phyloP scores from a whole-genome alignment of 345 rosid species.

The Theobroma cacao region DNA sequence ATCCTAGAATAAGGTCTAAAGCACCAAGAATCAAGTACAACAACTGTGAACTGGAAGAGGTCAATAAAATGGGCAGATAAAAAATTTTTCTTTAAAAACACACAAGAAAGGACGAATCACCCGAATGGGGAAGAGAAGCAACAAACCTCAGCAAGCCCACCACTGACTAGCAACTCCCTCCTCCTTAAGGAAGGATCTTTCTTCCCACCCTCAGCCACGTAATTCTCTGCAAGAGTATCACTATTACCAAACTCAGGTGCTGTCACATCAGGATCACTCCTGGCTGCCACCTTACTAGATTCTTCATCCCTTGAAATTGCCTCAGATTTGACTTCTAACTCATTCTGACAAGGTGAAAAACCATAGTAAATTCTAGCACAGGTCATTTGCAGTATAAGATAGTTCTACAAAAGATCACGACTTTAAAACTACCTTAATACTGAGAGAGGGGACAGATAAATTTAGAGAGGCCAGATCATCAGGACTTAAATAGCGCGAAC shows the following conservation, averaged over 20 bases:
- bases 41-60: background rate
- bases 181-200: slow-evolving; percentile 78
- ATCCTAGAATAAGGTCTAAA: background rate
- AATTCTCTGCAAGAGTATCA: slow-evolving; percentile 31
- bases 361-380: background rate
- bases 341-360: slow-evolving; percentile 36
- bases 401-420: background rate
- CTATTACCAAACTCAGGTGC: slow-evolving; percentile 20
- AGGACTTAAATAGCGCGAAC: slow-evolving; percentile 67
- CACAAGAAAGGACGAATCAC: background rate
- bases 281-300: slow-evolving; percentile 25
- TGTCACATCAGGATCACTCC: slow-evolving; percentile 27
- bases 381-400: background rate
- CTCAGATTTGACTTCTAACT: slow-evolving; percentile 39
- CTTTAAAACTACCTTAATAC: slow-evolving; percentile 51
- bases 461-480: slow-evolving; percentile 71
- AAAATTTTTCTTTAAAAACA: background rate
- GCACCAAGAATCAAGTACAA: background rate
- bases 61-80: background rate
- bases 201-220: slow-evolving; percentile 50
- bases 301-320: slow-evolving; percentile 30
- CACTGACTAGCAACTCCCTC: slow-evolving; percentile 65
- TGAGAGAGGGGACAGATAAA: slow-evolving; percentile 60
- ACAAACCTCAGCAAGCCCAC: slow-evolving; percentile 94
- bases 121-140: background rate